These are phyloP conservation scores for Epichloe sibirici DNA, from an alignment of 2,329 filamentous ascomycete species.

Conservation along the genomic window DNA sequence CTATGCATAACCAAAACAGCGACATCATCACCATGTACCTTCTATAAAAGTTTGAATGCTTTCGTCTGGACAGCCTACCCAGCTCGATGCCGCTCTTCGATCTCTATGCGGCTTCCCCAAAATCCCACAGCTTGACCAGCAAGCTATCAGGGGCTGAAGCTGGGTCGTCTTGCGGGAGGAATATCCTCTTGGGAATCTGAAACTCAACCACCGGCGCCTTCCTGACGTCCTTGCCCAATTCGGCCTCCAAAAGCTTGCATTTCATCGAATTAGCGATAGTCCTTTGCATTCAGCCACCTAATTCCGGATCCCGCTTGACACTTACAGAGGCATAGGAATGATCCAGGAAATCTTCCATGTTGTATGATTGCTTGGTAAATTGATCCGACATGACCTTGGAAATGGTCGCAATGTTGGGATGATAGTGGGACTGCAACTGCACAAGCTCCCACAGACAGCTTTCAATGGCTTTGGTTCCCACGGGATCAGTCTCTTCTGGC, in stretches of 20 bases:
- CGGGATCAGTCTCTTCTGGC: constrained; percentile 64
- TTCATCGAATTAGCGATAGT: background rate
- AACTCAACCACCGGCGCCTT: constrained; percentile 85
- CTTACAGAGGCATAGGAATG: constrained; percentile 76
- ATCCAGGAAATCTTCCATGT: constrained; percentile 93
- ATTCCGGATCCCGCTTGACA: constrained; percentile 10
- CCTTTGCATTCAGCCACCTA: background rate
- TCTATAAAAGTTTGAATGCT: background rate
- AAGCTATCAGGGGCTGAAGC: constrained; percentile 40
- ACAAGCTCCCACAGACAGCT: constrained; percentile 93
- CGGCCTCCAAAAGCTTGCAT: constrained; percentile 63
- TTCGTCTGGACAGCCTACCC: background rate
- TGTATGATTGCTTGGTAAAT: constrained; percentile 92
- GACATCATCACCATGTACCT: background rate
- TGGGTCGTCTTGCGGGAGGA: constrained; percentile 40
- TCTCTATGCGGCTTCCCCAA: constrained; percentile 19
- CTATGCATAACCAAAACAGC: background rate
- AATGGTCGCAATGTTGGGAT: constrained; percentile 90
- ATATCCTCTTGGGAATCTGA: constrained; percentile 81
- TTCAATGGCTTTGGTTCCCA: constrained; percentile 76
- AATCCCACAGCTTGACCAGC: constrained; percentile 50
- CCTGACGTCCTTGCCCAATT: constrained; percentile 71
- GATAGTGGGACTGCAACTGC: constrained; percentile 83
- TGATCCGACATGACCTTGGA: constrained; percentile 91
- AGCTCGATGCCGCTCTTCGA: background rate